These are phyloP conservation scores for Capsaspora owczarzaki DNA, from an alignment of 78 protist genomes.

Conservation along the genomic window DNA sequence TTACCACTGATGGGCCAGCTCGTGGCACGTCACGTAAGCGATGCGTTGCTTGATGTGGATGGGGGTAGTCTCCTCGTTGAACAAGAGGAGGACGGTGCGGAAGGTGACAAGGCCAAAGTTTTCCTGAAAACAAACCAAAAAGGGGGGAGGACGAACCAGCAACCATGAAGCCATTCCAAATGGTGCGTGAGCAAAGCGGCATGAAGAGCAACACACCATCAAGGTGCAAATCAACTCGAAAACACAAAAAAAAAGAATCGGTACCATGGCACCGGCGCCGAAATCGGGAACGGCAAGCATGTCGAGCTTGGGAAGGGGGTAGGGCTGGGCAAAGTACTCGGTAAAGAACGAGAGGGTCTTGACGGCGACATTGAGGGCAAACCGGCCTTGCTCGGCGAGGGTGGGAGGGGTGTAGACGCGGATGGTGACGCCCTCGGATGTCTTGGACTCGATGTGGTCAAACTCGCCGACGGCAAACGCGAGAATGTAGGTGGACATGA, in stretches of 20 bases:
- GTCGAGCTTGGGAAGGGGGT: conserved; percentile 80
- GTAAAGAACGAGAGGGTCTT: conserved; percentile 28
- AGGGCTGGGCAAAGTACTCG: conserved; percentile 61
- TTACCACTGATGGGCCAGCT: conserved; percentile 50
- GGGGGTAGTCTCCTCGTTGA: conserved; percentile 15
- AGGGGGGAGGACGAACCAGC: too few relatives aligned
- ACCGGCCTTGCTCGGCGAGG: conserved; percentile 7
- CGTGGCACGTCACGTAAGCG: conserved; percentile 66
- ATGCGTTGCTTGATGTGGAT: conserved; percentile 5
- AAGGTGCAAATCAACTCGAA: background rate
- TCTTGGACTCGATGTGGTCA: conserved; percentile 35
- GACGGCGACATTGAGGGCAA: conserved; percentile 65
- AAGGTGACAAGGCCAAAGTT: conserved; percentile 72
- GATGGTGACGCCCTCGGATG: conserved; percentile 11
- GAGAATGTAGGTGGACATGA: conserved; percentile 83
- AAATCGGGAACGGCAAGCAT: conserved; percentile 75
- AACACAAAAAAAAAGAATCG: background rate
- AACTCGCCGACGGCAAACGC: conserved; percentile 79
- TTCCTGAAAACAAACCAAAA: conserved; percentile 17
- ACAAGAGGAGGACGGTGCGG: conserved; percentile 41
- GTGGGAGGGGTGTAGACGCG: conserved; percentile 68
- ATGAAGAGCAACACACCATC: too few relatives aligned
- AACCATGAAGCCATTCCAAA: too few relatives aligned
- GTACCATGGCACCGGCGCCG: conserved; percentile 73
- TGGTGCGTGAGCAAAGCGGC: too few relatives aligned